These are phyloP conservation scores for Stagonosporopsis rhizophila DNA, from an alignment of 2,329 filamentous ascomycete species.

Conservation along the genomic window DNA sequence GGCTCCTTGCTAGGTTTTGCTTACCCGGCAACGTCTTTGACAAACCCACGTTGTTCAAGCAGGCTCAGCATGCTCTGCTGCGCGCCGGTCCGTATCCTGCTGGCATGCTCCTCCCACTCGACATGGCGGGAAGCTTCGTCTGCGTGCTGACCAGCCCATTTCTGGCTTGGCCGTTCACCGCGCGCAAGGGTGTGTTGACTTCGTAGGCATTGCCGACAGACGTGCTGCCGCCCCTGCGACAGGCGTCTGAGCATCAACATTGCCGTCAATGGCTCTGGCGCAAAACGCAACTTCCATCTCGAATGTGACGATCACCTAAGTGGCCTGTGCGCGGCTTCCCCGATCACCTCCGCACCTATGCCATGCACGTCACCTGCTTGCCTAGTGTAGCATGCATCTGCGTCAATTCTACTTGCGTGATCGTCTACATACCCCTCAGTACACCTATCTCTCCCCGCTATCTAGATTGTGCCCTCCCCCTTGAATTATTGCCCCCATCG, in stretches of 20 bases:
- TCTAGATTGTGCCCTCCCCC: neutral
- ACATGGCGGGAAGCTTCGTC: conserved; percentile 23
- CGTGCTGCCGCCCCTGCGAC: conserved; percentile 34
- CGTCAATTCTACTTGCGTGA: conserved; percentile 2
- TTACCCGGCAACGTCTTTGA: conserved; percentile 79
- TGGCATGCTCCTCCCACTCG: conserved; percentile 40
- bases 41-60: conserved; percentile 73
- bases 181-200: conserved; percentile 27
- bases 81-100: conserved; percentile 36
- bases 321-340: conserved; percentile 24
- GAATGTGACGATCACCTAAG: conserved; percentile 9
- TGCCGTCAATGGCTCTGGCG: conserved; percentile 31
- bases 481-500: neutral
- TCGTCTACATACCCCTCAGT: conserved; percentile 2
- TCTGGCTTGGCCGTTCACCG: conserved; percentile 23
- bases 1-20: conserved; percentile 23
- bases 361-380: conserved; percentile 30
- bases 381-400: conserved; percentile 19
- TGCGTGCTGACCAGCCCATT: conserved; percentile 32
- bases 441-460: neutral
- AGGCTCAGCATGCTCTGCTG: conserved; percentile 63
- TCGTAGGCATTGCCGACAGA: conserved; percentile 41
- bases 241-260: conserved; percentile 42
- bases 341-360: conserved; percentile 31
- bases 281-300: conserved; percentile 10